Base-by-base conservation (phyloP, 495 filamentous ascomycete genomes). In the Amniculicola lignicola region DNA sequence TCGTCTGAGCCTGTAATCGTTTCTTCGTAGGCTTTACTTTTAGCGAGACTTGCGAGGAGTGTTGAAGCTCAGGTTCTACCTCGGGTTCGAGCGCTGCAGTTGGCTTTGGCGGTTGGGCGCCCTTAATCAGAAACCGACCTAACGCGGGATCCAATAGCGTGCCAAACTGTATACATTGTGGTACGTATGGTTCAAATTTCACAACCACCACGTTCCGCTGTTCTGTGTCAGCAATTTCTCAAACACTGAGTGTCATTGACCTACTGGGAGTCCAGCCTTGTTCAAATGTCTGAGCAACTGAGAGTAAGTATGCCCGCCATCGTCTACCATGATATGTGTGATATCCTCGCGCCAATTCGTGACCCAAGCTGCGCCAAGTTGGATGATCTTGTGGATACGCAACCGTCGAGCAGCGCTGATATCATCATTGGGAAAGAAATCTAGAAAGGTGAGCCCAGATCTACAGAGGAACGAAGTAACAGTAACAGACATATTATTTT, bases 371-470 rank as follows among this genome's bases (percentile, higher is more conserved):
- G 83, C 92, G 23, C 93, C 93, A 64, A 84, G 85, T 61, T 92
- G 84, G 50, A 81, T 77, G 0, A 86, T 84, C 67, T 84, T 89
- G 22, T 77, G 77, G 36, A 96, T 92, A 23, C 87, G 82, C 22
- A 85, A 62, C 48, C 78, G 79, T 18, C 92, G 79, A 1, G 79
- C 70, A 1, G 78, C 79, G 15, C 82, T 78, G 35, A 85, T 75
- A 59, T 90, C 84, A 57, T 87, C 82, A 53, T 91, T 87, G 0
- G 90, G 93, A 21, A 93, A 78, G 68, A 95, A 98, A 61, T 80
- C 82, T 84, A 28, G 1, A 22, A 15, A 9, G 2, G 76, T 66
- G 44, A 50, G 65, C 64, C 16, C 27, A 12, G 5, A 24, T 41
- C 7, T 10, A 4, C 15, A 18, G 36, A 51, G 4, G n/a, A 51